These are phyloP conservation scores for Dentipellis fragilis DNA, from an alignment of 768 basidiomycete genomes.

Conservation along the genomic window DNA sequence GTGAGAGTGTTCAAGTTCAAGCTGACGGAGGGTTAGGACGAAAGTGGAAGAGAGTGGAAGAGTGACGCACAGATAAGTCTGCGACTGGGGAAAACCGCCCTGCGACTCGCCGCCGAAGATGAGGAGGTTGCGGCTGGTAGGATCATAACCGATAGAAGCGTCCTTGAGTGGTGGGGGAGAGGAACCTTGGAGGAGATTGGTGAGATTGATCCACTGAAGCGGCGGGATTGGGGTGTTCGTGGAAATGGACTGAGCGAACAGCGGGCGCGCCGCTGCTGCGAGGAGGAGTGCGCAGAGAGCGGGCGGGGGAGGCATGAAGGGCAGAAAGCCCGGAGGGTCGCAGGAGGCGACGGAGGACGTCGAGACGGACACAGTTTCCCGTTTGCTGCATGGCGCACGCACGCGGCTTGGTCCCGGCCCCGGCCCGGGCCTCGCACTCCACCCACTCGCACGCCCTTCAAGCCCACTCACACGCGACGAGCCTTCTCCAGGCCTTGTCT, in stretches of 20 bases:
- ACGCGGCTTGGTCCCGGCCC: too few species aligned
- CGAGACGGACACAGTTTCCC: too few species aligned
- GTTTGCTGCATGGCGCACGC: too few species aligned
- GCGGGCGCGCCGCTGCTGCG: constrained; percentile 14
- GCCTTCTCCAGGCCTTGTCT: too few species aligned
- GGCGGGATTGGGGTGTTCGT: constrained; percentile 48
- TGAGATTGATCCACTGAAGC: constrained; percentile 65
- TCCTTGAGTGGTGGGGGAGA: constrained; percentile 53
- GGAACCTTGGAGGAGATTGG: constrained; percentile 42
- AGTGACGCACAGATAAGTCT: constrained; percentile 55
- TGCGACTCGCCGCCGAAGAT: constrained; percentile 72
- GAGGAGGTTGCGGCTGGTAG: constrained; percentile 43
- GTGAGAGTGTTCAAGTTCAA: constrained; percentile 49
- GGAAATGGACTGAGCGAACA: constrained; percentile 37
- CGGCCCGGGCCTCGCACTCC: too few species aligned
- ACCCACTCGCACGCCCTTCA: too few species aligned
- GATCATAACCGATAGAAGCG: constrained; percentile 53
- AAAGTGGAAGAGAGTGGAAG: not conserved
- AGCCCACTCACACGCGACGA: too few species aligned
- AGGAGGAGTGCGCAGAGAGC: constrained; percentile 16
- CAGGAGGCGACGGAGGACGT: too few species aligned
- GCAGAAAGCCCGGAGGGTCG: constrained; percentile 1
- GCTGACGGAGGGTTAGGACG: constrained; percentile 23
- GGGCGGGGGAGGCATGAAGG: constrained; percentile 5
- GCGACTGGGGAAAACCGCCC: constrained; percentile 48